phyloP scores from a whole-genome alignment of 805 yeast genomes.

The Kluyveromyces nonfermentans region DNA sequence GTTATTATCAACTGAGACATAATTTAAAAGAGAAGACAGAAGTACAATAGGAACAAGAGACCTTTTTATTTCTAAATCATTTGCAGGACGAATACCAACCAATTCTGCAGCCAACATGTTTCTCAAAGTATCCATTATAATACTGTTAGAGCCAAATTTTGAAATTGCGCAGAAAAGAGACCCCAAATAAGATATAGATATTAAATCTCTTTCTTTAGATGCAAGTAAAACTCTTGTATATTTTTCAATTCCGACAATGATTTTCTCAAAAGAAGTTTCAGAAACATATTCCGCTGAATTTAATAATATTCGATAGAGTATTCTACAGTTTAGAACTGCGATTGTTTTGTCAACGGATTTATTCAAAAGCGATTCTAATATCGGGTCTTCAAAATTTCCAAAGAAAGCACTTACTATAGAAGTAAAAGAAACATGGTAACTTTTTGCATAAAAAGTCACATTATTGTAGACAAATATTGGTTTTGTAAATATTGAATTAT shows the following conservation, averaged over 20 bases:
- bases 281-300: slow-evolving; percentile 25
- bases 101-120: slow-evolving; percentile 58
- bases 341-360: slow-evolving; percentile 2
- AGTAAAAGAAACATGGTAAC: slow-evolving; percentile 9
- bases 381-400: neutral
- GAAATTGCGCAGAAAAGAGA: slow-evolving; percentile 28
- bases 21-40: neutral
- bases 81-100: slow-evolving; percentile 36
- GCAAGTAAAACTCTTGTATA: neutral
- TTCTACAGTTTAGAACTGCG: slow-evolving; percentile 30
- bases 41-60: neutral
- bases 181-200: slow-evolving; percentile 9
- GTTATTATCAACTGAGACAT: slow-evolving; percentile 16
- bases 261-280: slow-evolving; percentile 16
- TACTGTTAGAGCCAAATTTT: slow-evolving; percentile 28
- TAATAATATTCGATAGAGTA: slow-evolving; percentile 26
- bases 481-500: slow-evolving; percentile 23
- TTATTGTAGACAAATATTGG: slow-evolving; percentile 13
- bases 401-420: neutral
- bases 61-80: neutral
- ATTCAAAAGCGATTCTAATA: neutral
- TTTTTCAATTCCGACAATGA: neutral
- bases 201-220: neutral
- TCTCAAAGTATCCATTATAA: slow-evolving; percentile 42
- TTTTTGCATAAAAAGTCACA: slow-evolving; percentile 9